Evolutionary conservation across 768 basidiomycete species (phyloP), one percentile per base, ranked within the genome.

Genomic region (Mycena vulgaris): DNA sequence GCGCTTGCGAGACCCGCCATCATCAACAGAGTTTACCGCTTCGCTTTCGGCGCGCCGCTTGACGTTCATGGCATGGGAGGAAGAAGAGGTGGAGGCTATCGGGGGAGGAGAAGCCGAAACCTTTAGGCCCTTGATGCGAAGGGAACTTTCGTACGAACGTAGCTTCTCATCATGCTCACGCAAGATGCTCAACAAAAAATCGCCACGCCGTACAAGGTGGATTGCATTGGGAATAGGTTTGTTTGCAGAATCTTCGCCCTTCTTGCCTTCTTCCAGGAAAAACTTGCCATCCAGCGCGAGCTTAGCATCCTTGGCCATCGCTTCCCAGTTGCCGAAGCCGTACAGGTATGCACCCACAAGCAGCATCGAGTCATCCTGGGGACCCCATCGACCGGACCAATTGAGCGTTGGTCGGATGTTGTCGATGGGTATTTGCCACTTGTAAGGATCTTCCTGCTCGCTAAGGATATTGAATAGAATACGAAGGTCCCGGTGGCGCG

Each of bases 241-340:
- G 73, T 89, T 93, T 19, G 93, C 87, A 42, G 91, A 82, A 75
- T 96, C 94, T 83, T 95, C 93, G 35, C 91, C 93, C 81, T 98
- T 97, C 85, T 98, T 99, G 75, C 93, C 95, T 80, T 98, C 97
- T 78, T 98, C 98, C 59, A 99, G 87, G 90, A 98, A 99, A 84
- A 99, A 97, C 79, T 98, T 98, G 80, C 93, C 95, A 2, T 90
- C 88, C 17, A 99, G 86, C 2, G 91, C 90, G 16, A 99, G 90
- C 68, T 89, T 89, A 16, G 89, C 80, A 78, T 99, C 98, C 82
- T 96, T 95, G 64, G 90, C 89, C 87, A 99, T 99, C 28, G 89
- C 88, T 78, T 99, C 98, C 98, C 98, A 99, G 77, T 93, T 95
- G 17, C 97, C 97, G 78, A 99, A 97, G 23, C 98, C 98, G 75